Evolutionary conservation across 306 rosid genomes (phyloP).

Genomic region (Sophora flavescens): DNA sequence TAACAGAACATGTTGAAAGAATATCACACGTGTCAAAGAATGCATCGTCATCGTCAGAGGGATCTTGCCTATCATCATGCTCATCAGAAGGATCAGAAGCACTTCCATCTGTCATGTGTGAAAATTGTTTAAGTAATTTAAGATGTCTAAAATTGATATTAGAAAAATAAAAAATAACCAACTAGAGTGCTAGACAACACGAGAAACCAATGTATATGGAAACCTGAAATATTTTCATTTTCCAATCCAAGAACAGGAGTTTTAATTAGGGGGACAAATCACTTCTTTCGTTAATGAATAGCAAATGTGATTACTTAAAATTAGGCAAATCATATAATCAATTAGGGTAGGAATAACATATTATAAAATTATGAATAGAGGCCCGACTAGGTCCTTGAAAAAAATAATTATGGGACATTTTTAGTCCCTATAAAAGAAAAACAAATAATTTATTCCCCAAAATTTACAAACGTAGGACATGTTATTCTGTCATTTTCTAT

Average conservation of each 20-base stretch:
- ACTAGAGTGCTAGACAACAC: neutral
- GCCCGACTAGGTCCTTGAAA: no score
- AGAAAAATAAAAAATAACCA: neutral
- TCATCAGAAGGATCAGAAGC: slow-evolving; percentile 81
- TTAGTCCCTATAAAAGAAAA: no score
- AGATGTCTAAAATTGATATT: neutral
- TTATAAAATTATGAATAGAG: no score
- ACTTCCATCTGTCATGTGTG: slow-evolving; percentile 71
- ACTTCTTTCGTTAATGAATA: neutral
- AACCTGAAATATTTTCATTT: neutral
- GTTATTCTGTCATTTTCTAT: no score
- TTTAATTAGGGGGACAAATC: neutral
- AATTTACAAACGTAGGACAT: no score
- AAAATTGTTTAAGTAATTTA: slow-evolving; percentile 27
- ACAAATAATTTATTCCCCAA: no score
- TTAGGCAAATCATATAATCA: neutral
- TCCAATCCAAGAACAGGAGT: neutral
- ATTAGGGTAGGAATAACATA: neutral
- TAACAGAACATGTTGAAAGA: slow-evolving; percentile 69
- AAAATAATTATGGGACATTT: no score
- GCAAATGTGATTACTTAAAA: neutral
- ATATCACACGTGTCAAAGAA: slow-evolving; percentile 83
- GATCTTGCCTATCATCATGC: slow-evolving; percentile 74
- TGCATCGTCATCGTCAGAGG: slow-evolving; percentile 80
- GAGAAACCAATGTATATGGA: neutral